Base-by-base conservation (phyloP, 495 filamentous ascomycete species). In the Penicillium lagena region DNA sequence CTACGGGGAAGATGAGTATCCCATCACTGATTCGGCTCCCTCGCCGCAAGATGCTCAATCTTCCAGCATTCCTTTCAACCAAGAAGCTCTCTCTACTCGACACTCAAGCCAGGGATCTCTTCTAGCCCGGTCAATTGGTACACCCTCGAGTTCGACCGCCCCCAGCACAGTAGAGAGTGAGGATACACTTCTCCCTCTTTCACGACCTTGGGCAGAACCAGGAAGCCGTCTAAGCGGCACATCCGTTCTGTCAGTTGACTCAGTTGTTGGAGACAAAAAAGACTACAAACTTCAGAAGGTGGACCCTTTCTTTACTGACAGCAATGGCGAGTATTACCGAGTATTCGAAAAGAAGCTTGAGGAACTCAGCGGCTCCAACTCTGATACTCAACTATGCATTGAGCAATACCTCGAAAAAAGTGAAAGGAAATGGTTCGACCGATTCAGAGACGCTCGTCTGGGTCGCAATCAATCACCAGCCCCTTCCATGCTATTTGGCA, bases 271-370 rank as follows among this genome's bases (percentile, higher is more conserved):
- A 11, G 80, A 80, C 39, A 72, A 77, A 48, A 78, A 77, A 22
- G 79, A 86, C 47, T 79, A 78, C 46, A 77, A 78, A 47, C 71
- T 85, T 9, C 82, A 86, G 51, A 78, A 85, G 39, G 80, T 86
- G 5, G 79, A 84, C 42, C 82, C 82, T 5, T 83, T 78, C 66
- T 87, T 87, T 66, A 86, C 80, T 4, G 83, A 87, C 51, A 73
- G 76, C 22, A 79, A 70, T 34, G 83, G 82, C 13, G 71, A 79
- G 44, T 86, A 78, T 63, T 80, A 79, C 38, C 63, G 62, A 40
- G 68, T 56, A 12, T 87, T 85, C 47, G 78, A 81, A 40, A 73
- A 76, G 58, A 75, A 71, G 54, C 70, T 87, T 7, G 76, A 82
- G 11, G 58, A 62, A 5, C 66, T 87, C 4, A 79, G 69, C 22